Evolutionary conservation across 2,329 filamentous ascomycete genomes (phyloP), one percentile per base, ranked within the genome.

Genomic region (Pseudogymnoascus sp.): DNA sequence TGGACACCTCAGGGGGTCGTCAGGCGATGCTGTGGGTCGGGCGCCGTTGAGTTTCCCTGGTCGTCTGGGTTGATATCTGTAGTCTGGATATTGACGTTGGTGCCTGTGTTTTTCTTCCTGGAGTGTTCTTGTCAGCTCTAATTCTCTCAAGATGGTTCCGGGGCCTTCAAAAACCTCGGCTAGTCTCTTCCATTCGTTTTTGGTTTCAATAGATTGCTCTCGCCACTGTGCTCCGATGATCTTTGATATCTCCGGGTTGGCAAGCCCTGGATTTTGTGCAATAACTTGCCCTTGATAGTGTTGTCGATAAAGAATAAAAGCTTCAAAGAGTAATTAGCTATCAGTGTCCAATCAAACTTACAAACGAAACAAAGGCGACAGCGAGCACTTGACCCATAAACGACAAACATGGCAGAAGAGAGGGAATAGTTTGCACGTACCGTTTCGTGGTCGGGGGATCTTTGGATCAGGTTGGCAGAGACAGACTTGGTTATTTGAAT

Each of bases 301-400:
- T 74, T 97, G 92, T 40, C 94, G 91, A 78, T 96, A 99, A 70
- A 99, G 82, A 68, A 99, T 99, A 78, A 99, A 99, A 60, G 93
- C 94, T 99, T 75, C 67, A 74, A 73, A 72, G 74, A 69, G 64
- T 37, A 35, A 50, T 69, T 64, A 68, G 67, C 71, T 67, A 72
- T 72, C 68, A 67, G 69, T 68, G 63, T 10, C 53, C 31, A 63
- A 63, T 62, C 62, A 38, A 38, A 60, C 59, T 16, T 63, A 66
- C 59, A 21, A 64, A 63, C 33, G 14, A 47, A 60, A 65, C n/a
- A 33, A 18, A 35, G 21, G 42, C 37, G 47, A 33, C 10, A 59
- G 23, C 16, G 60, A 60, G n/a, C 40, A 63, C 44, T 33, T 37
- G 28, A 67, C 61, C 60, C 11, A 40, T 63, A 42, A 42, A 56